Percentiles rank a stretch among this genome's conserved stretches.
Evolutionary conservation across 2,329 filamentous ascomycete species (phyloP).

Genomic region (Pseudogymnoascus sp.): DNA sequence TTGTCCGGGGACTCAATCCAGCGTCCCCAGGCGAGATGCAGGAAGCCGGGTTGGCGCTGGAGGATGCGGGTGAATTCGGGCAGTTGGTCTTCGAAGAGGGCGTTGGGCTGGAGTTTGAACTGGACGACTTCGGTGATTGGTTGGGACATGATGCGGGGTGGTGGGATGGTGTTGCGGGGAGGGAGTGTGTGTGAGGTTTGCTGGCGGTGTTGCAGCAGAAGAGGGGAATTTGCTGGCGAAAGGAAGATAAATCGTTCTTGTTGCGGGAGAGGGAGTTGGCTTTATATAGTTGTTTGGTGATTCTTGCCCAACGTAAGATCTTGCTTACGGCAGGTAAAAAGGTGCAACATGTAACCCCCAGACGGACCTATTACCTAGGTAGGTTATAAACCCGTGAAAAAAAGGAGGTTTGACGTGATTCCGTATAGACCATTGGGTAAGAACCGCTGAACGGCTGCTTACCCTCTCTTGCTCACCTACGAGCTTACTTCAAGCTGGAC

Average conservation of each 20-base stretch:
- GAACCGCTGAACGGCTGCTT: not conserved
- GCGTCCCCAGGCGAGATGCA: not conserved
- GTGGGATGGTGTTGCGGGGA: not conserved
- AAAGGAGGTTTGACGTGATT: not conserved
- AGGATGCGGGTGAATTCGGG: not conserved
- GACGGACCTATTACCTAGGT: too few species aligned
- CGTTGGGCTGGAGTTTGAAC: not conserved
- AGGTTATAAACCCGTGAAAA: not conserved
- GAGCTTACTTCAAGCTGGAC: not conserved
- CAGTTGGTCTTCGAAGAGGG: not conserved
- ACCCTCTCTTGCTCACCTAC: not conserved
- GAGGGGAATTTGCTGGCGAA: not conserved
- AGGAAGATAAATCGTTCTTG: not conserved
- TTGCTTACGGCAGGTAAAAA: not conserved
- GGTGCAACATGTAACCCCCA: not conserved
- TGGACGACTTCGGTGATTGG: slow-evolving; percentile 8
- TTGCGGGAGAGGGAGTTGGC: not conserved
- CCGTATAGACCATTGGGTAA: not conserved
- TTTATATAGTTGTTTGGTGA: not conserved
- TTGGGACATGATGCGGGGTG: not conserved
- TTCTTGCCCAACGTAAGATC: not conserved
- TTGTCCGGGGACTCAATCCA: not conserved
- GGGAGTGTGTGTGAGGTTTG: not conserved
- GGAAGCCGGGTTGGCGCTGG: slow-evolving; percentile 5
- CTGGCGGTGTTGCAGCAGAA: not conserved